Evolutionary conservation across 768 basidiomycete species (phyloP), one percentile per base, ranked within the genome.

Genomic region (Kwoniella newhampshirensis): DNA sequence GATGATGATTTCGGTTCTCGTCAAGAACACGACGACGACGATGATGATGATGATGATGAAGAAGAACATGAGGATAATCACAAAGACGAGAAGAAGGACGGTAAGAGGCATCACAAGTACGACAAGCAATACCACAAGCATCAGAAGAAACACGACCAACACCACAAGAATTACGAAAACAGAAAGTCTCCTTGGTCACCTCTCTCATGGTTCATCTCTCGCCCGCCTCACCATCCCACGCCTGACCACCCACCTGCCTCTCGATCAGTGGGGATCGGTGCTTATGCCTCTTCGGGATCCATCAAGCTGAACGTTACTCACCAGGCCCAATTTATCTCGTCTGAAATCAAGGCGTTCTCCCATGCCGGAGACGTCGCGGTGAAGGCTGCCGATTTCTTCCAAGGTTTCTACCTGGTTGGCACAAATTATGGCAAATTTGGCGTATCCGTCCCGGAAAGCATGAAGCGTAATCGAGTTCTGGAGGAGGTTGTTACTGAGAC

Each of bases 181-280:
- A 43, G 43, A 18, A 37, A 54, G 7, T 26, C 28, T 35, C 30
- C 27, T 18, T 25, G 28, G 12, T 15, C n/a, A 17, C 28, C 26
- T 6, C 32, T 28, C 2, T 48, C 47, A 12, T 48, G 47, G 47
- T 9, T 48, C 47, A 27, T 46, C 17, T 26, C 25, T 28, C 11
- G n/a, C 25, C 20, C 9, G n/a, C 43, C 28, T 41, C 45, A 30
- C 20, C 36, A 51, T 27, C 52, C 42, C 11, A 43, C 23, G 25
- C 48, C 44, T 15, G 53, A 30, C 36, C 20, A 43, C n/a, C 59
- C 54, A 9, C 59, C 56, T 27, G 49, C 44, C 12, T 61, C 65
- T 21, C 63, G 59, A 15, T 67, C 70, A 18, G 62, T 49, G 13
- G 57, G 53, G 35, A 66, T 70, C 54, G 44, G 49, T 25, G 70